Conservation (phyloP, 2,329 filamentous ascomycete genomes). For the Colletotrichum scovillei region DNA sequence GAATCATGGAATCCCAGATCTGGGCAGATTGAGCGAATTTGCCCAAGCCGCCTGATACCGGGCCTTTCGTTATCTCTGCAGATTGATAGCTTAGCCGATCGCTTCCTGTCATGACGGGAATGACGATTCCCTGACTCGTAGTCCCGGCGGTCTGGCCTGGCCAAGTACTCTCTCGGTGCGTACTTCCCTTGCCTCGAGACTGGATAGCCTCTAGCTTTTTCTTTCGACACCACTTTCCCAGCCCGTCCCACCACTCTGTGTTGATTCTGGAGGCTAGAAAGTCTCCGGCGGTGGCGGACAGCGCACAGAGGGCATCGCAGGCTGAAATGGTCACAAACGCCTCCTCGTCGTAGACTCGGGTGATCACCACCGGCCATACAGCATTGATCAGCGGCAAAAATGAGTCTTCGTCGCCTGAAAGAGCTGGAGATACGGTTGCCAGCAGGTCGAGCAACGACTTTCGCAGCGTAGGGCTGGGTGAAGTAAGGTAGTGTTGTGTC, state of each 20-base stretch:
- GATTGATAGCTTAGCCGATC: constrained; percentile 39
- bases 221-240: constrained; percentile 61
- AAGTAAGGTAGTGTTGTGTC: constrained; percentile 91
- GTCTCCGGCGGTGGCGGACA: constrained; percentile 80
- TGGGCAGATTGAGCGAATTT: constrained; percentile 71
- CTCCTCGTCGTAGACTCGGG: constrained; percentile 74
- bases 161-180: background rate
- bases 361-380: constrained; percentile 85
- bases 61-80: background rate
- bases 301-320: constrained; percentile 72
- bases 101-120: constrained; percentile 42
- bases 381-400: constrained; percentile 92
- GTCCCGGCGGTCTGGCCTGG: background rate
- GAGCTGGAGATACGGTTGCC: constrained; percentile 75
- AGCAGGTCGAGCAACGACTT: constrained; percentile 83
- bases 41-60: constrained; percentile 56
- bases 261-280: constrained; percentile 84
- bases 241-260: constrained; percentile 73
- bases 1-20: constrained; percentile 72
- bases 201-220: constrained; percentile 51
- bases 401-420: constrained; percentile 81
- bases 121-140: constrained; percentile 37
- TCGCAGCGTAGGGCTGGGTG: constrained; percentile 82
- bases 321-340: constrained; percentile 77
- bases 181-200: background rate